A percentile compares a stretch with the other conserved stretches of the same genome.
Conservation (phyloP, 768 basidiomycete species). For the Lactarius evosmus region DNA sequence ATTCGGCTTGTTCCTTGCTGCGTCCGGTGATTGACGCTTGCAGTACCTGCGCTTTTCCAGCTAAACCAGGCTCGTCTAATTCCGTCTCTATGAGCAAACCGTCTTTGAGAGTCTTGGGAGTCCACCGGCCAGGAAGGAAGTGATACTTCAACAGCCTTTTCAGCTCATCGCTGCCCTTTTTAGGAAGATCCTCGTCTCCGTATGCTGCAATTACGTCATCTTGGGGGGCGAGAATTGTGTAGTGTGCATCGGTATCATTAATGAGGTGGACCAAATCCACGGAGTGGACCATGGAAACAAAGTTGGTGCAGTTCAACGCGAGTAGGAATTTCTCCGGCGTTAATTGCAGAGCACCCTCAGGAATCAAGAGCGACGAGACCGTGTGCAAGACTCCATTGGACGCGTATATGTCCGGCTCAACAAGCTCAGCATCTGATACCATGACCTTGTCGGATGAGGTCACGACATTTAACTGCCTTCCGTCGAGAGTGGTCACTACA, state of each 20-base stretch:
- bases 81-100: slow-evolving; percentile 79
- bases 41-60: slow-evolving; percentile 67
- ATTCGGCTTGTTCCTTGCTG: slow-evolving; percentile 45
- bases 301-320: slow-evolving; percentile 85
- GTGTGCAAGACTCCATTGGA: slow-evolving; percentile 95
- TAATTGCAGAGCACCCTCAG: slow-evolving; percentile 66
- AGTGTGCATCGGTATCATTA: slow-evolving; percentile 62
- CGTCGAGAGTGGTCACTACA: slow-evolving; percentile 68
- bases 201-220: slow-evolving; percentile 77
- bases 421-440: slow-evolving; percentile 56
- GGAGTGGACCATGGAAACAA: slow-evolving; percentile 84
- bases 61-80: slow-evolving; percentile 66
- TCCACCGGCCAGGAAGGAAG: slow-evolving; percentile 82
- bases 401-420: slow-evolving; percentile 83
- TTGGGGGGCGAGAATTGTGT: slow-evolving; percentile 88
- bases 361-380: slow-evolving; percentile 77
- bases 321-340: slow-evolving; percentile 96
- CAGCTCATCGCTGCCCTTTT: slow-evolving; percentile 64
- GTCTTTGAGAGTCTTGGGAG: slow-evolving; percentile 62
- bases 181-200: slow-evolving; percentile 53
- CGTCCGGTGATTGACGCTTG: slow-evolving; percentile 58
- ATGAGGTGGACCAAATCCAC: slow-evolving; percentile 69
- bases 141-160: slow-evolving; percentile 81
- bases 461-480: slow-evolving; percentile 58
- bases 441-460: slow-evolving; percentile 52